phyloP scores from a whole-genome alignment of 2,329 filamentous ascomycete genomes.

The Trichoderma pleuroti region DNA sequence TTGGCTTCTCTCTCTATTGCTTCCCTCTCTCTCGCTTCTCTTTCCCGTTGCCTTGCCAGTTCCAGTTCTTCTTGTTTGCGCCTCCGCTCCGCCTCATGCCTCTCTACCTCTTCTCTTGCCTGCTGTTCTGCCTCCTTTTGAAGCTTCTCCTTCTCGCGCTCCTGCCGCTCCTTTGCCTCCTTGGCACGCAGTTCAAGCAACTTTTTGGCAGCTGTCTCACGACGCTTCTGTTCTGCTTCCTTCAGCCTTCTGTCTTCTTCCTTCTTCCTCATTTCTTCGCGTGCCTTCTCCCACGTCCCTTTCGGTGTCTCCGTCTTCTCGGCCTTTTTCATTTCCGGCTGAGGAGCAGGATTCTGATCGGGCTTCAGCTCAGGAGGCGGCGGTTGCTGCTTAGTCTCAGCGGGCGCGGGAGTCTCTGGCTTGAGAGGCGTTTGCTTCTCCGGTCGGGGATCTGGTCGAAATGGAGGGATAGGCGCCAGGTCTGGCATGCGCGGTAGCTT shows the following conservation, averaged over 20 bases:
- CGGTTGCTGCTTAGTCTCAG: conserved; percentile 7
- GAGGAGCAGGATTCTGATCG: neutral
- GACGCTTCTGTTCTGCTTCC: conserved; percentile 59
- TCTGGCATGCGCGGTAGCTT: conserved; percentile 18
- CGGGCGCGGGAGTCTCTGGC: conserved; percentile 14
- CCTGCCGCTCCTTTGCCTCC: conserved; percentile 47
- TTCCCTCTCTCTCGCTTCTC: conserved; percentile 36
- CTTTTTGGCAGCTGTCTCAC: conserved; percentile 52
- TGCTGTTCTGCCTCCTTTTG: conserved; percentile 37
- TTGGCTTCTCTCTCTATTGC: conserved; percentile 30
- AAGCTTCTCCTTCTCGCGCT: conserved; percentile 41
- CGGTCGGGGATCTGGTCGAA: conserved; percentile 27
- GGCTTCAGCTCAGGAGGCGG: neutral
- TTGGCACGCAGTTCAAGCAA: conserved; percentile 55
- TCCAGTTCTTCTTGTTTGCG: conserved; percentile 31
- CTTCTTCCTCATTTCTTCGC: conserved; percentile 61
- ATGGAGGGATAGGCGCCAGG: conserved; percentile 17
- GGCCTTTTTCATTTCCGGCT: conserved; percentile 1
- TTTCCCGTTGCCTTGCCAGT: conserved; percentile 38
- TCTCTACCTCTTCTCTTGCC: conserved; percentile 36
- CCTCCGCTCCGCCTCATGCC: conserved; percentile 28
- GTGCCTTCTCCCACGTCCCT: conserved; percentile 62
- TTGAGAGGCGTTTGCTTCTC: conserved; percentile 23
- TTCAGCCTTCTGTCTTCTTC: conserved; percentile 61
- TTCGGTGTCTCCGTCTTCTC: conserved; percentile 12